Percentiles rank a stretch among this genome's conserved stretches.
Evolutionary conservation across 805 yeast species (phyloP).

Genomic region (Suhomyces pyralidae): DNA sequence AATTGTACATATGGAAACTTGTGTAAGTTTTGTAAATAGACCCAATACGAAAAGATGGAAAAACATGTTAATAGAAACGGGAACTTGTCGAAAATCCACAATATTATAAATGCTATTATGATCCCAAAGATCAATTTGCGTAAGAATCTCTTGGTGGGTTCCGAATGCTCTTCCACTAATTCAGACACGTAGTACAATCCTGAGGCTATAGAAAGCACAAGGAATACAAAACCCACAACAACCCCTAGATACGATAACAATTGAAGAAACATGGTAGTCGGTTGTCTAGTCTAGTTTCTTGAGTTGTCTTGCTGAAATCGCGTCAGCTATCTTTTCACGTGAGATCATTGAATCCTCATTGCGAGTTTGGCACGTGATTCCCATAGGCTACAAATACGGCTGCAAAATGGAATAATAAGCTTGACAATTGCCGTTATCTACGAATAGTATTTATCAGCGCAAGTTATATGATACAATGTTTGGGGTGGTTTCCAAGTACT

Average conservation of each 20-base stretch:
- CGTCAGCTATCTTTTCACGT: background rate
- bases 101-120: slow-evolving; percentile 50
- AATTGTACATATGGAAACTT: slow-evolving; percentile 83
- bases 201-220: slow-evolving; percentile 65
- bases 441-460: no score
- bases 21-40: slow-evolving; percentile 73
- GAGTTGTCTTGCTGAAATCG: background rate
- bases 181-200: slow-evolving; percentile 91
- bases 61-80: slow-evolving; percentile 67
- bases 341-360: background rate
- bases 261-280: slow-evolving; percentile 30
- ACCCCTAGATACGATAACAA: slow-evolving; percentile 38
- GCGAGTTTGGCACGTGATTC: background rate
- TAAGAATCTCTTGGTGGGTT: slow-evolving; percentile 72
- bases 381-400: background rate
- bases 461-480: no score
- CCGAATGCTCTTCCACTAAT: slow-evolving; percentile 89
- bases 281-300: background rate
- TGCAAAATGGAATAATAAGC: no score
- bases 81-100: slow-evolving; percentile 73
- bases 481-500: no score
- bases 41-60: slow-evolving; percentile 64
- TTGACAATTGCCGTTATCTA: no score
- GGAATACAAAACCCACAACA: slow-evolving; percentile 38
- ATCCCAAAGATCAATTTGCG: slow-evolving; percentile 60